These are phyloP conservation scores for Plectosphaerella sp. DNA, from an alignment of 2,329 filamentous ascomycete genomes.

Conservation along the genomic window DNA sequence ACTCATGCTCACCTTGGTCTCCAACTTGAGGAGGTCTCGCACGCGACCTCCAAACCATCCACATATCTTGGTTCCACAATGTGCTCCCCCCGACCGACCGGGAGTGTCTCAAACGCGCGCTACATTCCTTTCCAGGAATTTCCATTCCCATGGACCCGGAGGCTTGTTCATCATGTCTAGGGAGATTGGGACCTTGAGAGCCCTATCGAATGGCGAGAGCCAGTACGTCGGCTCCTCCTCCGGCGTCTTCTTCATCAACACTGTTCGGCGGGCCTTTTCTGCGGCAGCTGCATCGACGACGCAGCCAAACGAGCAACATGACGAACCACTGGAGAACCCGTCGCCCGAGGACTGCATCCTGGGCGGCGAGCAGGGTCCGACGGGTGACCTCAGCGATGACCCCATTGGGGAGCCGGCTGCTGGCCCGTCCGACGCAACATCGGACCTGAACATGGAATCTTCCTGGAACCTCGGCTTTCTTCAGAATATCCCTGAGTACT, in stretches of 20 bases:
- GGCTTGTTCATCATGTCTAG: not conserved
- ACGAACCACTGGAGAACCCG: constrained; percentile 17
- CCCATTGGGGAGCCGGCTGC: not conserved
- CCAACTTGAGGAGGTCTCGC: no score
- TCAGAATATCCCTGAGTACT: constrained; percentile 1
- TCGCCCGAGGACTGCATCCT: constrained; percentile 10
- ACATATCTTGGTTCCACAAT: no score
- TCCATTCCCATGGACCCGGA: not conserved
- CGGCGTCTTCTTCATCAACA: constrained; percentile 50
- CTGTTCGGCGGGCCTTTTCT: constrained; percentile 46
- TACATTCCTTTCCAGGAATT: no score
- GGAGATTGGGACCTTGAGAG: constrained; percentile 10
- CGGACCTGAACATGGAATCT: not conserved
- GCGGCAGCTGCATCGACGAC: constrained; percentile 18
- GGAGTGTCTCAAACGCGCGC: no score
- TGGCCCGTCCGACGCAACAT: not conserved
- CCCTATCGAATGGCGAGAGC: constrained; percentile 25
- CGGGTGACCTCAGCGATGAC: not conserved
- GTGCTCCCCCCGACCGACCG: no score
- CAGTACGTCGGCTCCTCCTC: constrained; percentile 48
- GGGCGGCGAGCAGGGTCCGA: not conserved
- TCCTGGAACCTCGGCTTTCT: constrained; percentile 1
- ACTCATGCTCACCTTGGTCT: no score
- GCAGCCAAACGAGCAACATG: not conserved
- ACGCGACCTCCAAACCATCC: no score